These are phyloP conservation scores for Macadamia tetraphylla DNA, from an alignment of 164 flowering plant species.

Conservation along the genomic window DNA sequence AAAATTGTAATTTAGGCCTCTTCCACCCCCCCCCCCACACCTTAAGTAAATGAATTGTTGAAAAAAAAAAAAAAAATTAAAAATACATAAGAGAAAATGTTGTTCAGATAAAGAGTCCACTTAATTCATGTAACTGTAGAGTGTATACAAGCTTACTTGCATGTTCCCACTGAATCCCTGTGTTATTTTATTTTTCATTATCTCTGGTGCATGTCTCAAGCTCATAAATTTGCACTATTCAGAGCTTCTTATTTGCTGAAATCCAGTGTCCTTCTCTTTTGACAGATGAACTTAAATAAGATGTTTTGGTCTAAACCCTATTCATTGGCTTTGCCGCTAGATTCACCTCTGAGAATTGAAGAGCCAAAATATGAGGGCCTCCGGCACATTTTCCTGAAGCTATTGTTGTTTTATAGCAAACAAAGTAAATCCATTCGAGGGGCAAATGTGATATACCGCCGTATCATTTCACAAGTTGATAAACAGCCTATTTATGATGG, in stretches of 20 bases:
- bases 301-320: conserved; percentile 78
- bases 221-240: background rate
- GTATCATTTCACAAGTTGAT: conserved; percentile 77
- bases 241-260: conserved; percentile 2
- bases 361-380: conserved; percentile 80
- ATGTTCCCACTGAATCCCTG: background rate
- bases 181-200: background rate
- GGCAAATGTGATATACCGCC: conserved; percentile 71
- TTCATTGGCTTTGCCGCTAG: conserved; percentile 75
- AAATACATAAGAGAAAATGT: too few species aligned
- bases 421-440: conserved; percentile 86
- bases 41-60: too few species aligned
- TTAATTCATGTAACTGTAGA: background rate
- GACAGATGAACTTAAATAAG: conserved; percentile 70
- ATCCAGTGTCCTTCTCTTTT: conserved; percentile 4
- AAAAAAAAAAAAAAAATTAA: too few species aligned
- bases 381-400: conserved; percentile 41
- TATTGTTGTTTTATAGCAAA: conserved; percentile 82
- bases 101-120: too few species aligned
- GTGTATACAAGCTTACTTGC: background rate
- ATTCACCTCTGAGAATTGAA: conserved; percentile 72
- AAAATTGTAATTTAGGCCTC: too few species aligned
- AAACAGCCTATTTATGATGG: conserved; percentile 79
- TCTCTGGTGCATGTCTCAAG: background rate
- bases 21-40: too few species aligned